phyloP scores from a whole-genome alignment of 2,329 filamentous ascomycete genomes.

The Pyrenophora graminea region DNA sequence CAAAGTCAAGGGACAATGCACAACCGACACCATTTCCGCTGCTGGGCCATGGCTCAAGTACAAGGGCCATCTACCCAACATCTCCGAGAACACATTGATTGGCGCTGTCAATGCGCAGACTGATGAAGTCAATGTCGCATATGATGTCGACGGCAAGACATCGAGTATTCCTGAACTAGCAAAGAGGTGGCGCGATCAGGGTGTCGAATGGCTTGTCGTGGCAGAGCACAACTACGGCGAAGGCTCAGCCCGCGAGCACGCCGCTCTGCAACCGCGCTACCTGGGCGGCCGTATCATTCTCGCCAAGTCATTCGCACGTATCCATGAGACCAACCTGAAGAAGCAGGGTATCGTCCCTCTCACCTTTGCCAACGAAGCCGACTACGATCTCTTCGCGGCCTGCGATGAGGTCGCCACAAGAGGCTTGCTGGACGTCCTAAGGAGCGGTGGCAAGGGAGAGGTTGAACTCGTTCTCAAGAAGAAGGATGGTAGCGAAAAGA shows the following conservation, averaged over 20 bases:
- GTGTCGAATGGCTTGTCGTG: slow-evolving; percentile 86
- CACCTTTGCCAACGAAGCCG: slow-evolving; percentile 83
- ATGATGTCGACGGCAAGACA: slow-evolving; percentile 77
- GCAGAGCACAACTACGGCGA: slow-evolving; percentile 98
- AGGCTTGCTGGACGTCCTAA: slow-evolving; percentile 81
- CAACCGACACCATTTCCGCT: slow-evolving; percentile 97
- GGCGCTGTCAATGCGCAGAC: slow-evolving; percentile 92
- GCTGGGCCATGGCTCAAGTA: slow-evolving; percentile 98
- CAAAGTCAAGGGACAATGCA: slow-evolving; percentile 97
- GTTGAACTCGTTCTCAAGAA: slow-evolving; percentile 64
- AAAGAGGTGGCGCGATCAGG: slow-evolving; percentile 75
- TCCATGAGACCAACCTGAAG: slow-evolving; percentile 95
- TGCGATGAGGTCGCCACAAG: slow-evolving; percentile 83
- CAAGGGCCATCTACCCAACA: slow-evolving; percentile 98
- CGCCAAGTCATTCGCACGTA: slow-evolving; percentile 84
- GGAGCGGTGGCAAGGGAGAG: slow-evolving; percentile 74
- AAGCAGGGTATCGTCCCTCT: slow-evolving; percentile 96
- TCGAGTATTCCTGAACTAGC: slow-evolving; percentile 87
- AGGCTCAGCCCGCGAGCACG: slow-evolving; percentile 86
- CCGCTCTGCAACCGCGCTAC: slow-evolving; percentile 87
- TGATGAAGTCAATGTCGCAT: slow-evolving; percentile 87
- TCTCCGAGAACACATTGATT: slow-evolving; percentile 95
- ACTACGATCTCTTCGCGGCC: slow-evolving; percentile 82
- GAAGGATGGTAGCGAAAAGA: slow-evolving; percentile 64
- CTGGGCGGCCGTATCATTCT: slow-evolving; percentile 83